Evolutionary conservation across 331 rosid species (phyloP), one percentile per base, ranked within the genome.

Genomic region (Malus hybrid): DNA sequence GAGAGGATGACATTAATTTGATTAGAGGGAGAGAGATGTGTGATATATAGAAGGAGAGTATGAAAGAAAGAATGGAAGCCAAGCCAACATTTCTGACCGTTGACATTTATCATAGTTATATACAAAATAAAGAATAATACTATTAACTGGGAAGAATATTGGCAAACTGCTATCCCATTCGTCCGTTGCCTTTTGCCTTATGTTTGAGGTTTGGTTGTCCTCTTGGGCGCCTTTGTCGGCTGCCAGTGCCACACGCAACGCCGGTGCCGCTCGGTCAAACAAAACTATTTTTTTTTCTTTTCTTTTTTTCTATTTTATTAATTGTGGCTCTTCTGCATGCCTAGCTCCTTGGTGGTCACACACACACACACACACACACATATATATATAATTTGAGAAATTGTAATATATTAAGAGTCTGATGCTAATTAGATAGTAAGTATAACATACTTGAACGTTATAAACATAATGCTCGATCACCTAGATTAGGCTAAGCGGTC

Each of bases 81-180:
- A 4, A 77, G 97, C 93, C 95, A 81, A 81, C 95, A 39, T 84
- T 82, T 88, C 78, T 82, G 97, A 91, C 97, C 89, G 83, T 89
- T 89, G 95, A 89, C 95, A 71, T 46, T 29, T 28, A 32, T 1
- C 67, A 63, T 29, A 7, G 39, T 6, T 29, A 4, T 29, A 52
- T 52, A 52, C 20, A 52, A 6, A 15, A 50, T 50, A 6, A 52
- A 16, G 57, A 6, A 52, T 50, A 48, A 48, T 48, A 48, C 0
- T 48, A 50, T 52, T 26, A 6, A 14, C 1, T 12, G 19, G 66
- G 66, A 62, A 5, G 3, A 28, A 52, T 52, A 52, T 52, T 52
- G 57, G 20, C 4, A 52, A 16, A 6, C 57, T 52, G 10, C 20
- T 52, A 52, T 50, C 56, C 56, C 56, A 50, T 50, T 50, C 9